Evolutionary conservation across 805 yeast genomes (phyloP), one percentile per base, ranked within the genome.

Genomic region (Zygotorulaspora chibaensis): DNA sequence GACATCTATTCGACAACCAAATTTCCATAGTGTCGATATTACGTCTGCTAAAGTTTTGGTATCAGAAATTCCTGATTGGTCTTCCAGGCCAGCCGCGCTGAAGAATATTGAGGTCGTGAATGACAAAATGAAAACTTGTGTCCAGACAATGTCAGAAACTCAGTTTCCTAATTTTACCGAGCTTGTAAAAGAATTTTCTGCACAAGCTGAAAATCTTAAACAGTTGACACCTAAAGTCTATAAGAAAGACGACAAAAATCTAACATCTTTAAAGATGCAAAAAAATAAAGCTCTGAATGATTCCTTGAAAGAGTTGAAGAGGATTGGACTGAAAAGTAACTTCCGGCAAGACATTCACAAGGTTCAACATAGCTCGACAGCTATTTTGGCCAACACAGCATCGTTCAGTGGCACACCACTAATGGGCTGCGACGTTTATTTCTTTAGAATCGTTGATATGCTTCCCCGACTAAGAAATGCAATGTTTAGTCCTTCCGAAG

Each of bases 281-380:
- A 93, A 93, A 66, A 73, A 82, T 48, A 84, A 83, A 53, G 65
- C 89, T 6, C 68, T 95, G 43, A 84, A 93, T 66, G 87, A 83
- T 46, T 77, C 89, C 0, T 66, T 93, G 48, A 80, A 81, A 51
- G 93, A 87, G 53, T 68, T 91, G 43, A 77, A 80, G 59, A 69
- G 81, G 47, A 79, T 87, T 59, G 99, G 99, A 1, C 65, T 93
- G 53, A 84, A 80, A 54, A 69, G 81, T 3, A 77, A 77, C 20
- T 72, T 83, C 29, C 80, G 83, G 47, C 73, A 82, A 5, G 89
- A 85, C 50, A 77, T 83, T n/a, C 76, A 78, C 42, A 74, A 73
- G 20, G 66, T 75, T 2, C 87, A 87, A 62, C 69, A 78, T 0
- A 75, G 86, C 1, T 77, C 85, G 6, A 82, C 83, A 36, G 62